Base-by-base conservation (phyloP, 1,284 basidiomycete genomes). In the Inonotus hispidus region DNA sequence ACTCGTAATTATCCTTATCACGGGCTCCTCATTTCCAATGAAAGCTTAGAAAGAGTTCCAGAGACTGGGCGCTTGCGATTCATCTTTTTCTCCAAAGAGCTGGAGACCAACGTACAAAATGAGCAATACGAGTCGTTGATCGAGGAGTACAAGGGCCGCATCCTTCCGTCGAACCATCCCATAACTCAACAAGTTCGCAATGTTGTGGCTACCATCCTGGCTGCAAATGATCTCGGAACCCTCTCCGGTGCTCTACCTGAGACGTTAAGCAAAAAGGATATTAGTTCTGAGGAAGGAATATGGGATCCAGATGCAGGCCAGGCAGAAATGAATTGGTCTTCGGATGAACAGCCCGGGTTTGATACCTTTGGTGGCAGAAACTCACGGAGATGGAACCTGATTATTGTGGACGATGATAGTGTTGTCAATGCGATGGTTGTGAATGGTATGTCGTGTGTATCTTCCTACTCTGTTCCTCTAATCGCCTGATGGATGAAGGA, bases 41-140 rank as follows among this genome's bases (percentile, higher is more conserved):
- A 32, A 64, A 94, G 92, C 68, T 76, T 93, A 19, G 92, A 95
- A 69, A 79, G 82, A 67, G 88, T 92, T 0, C 87, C 89, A 3
- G 85, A 92, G 68, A 95, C 93, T 0, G 92, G 92, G 0, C 74
- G 93, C 60, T 87, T 86, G 80, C 74, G 93, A 21, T 95, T 94
- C 70, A 95, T 96, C 81, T 87, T 88, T 68, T 80, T 89, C 6
- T 81, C 80, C 41, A 79, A 80, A 0, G 75, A 77, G 58, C 74
- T 73, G 49, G 92, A 95, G 72, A 75, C 79, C 2, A 25, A 82
- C 80, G 70, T 88, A 11, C 84, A 77, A 7, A 72, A 82, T 56
- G 62, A 80, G 32, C 73, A 81, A 1, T 82, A 84, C 67, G 63
- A 76, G 10, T 70, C 85, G 63, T 76, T 87, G 1, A 70, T 86